phyloP scores from a whole-genome alignment of 371 early-diverging fungal genomes.

The Rhizopus sp. region DNA sequence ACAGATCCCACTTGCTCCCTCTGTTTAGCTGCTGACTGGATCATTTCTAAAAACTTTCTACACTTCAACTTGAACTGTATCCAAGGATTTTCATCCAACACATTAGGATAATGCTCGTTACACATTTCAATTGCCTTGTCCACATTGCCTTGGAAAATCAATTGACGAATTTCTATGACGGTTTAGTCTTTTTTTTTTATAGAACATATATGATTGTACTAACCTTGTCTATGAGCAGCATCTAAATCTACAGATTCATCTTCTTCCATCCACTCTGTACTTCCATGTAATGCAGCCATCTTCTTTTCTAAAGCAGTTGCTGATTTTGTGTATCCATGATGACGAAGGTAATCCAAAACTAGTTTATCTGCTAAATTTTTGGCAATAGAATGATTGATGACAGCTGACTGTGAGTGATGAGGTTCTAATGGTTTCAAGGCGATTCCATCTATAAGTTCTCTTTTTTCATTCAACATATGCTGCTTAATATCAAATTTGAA shows the following conservation, averaged over 20 bases:
- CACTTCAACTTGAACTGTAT: slow-evolving; percentile 77
- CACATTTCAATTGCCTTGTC: slow-evolving; percentile 67
- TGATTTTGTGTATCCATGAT: slow-evolving; percentile 68
- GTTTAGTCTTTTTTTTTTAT: background rate
- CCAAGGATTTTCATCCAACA: slow-evolving; percentile 59
- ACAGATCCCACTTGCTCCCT: background rate
- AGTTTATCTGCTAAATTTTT: slow-evolving; percentile 47
- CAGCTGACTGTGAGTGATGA: background rate
- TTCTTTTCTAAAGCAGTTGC: slow-evolving; percentile 61
- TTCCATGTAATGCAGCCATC: background rate
- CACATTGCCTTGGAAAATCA: slow-evolving; percentile 70
- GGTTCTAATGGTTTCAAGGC: slow-evolving; percentile 3
- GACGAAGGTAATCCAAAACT: slow-evolving; percentile 68
- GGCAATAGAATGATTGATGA: slow-evolving; percentile 6
- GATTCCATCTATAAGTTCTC: slow-evolving; percentile 3
- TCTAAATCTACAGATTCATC: slow-evolving; percentile 8
- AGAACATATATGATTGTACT: background rate
- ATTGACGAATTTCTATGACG: slow-evolving; percentile 59
- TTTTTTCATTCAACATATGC: slow-evolving; percentile 47
- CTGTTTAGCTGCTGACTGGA: slow-evolving; percentile 33
- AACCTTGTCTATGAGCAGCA: slow-evolving; percentile 8
- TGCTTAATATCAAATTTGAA: slow-evolving; percentile 86
- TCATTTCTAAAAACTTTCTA: slow-evolving; percentile 84
- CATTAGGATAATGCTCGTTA: slow-evolving; percentile 59
- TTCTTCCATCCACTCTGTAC: slow-evolving; percentile 7